Conservation (phyloP, 768 basidiomycete species). For the Auricularia sp. region DNA sequence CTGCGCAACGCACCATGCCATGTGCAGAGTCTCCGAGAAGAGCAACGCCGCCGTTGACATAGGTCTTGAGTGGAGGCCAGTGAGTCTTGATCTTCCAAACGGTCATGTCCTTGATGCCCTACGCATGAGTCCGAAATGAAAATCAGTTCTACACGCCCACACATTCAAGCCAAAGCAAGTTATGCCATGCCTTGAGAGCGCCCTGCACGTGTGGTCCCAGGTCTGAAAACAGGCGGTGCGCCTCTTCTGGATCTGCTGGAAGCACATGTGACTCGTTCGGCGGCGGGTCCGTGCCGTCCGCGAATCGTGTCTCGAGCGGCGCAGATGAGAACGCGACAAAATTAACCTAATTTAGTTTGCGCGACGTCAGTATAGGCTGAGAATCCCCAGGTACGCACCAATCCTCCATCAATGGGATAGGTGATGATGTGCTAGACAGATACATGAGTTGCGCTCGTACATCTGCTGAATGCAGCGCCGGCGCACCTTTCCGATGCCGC, state of each 20-base stretch:
- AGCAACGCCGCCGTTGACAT: neutral
- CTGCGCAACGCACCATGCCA: neutral
- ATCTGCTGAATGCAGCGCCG: neutral
- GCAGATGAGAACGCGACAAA: neutral
- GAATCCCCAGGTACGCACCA: neutral
- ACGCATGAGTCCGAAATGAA: neutral
- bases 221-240: neutral
- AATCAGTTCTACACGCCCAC: neutral
- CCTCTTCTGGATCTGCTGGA: neutral
- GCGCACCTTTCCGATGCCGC: neutral
- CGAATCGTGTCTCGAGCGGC: neutral
- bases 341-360: neutral
- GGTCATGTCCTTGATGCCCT: neutral
- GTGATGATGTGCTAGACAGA: neutral
- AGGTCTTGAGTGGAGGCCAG: neutral
- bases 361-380: too few relatives aligned
- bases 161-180: neutral
- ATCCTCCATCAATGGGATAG: neutral
- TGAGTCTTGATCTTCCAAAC: neutral
- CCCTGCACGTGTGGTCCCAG: neutral
- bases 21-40: neutral
- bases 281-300: neutral
- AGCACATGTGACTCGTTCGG: neutral
- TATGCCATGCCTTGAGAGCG: neutral
- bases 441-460: neutral